phyloP scores from a whole-genome alignment of 2,329 filamentous ascomycete species.

The Phoma herbarum region DNA sequence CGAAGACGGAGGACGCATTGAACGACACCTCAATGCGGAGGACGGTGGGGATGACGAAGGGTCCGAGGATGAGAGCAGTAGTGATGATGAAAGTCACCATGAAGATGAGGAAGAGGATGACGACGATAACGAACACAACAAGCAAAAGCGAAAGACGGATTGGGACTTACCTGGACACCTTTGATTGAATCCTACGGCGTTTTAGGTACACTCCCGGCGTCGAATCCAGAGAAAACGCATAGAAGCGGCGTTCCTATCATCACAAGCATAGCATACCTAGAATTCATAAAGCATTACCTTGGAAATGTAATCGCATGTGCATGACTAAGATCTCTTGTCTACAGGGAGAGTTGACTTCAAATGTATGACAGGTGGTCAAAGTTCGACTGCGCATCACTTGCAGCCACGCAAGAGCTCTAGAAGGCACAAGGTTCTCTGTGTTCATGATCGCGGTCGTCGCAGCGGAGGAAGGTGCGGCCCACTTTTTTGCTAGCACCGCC shows the following conservation, averaged over 20 bases:
- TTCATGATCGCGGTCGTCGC: no score
- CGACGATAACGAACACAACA: constrained; percentile 33
- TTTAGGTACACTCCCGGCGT: constrained; percentile 1
- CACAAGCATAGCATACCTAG: not conserved
- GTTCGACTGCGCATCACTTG: no score
- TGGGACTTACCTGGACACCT: constrained; percentile 50
- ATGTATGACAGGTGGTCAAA: no score
- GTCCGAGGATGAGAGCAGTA: constrained; percentile 41
- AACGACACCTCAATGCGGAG: constrained; percentile 36
- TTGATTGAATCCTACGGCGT: constrained; percentile 22
- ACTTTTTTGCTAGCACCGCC: constrained; percentile 18
- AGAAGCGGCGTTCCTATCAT: not conserved
- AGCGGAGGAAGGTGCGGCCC: not conserved
- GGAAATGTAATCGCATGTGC: not conserved
- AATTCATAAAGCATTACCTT: constrained; percentile 1
- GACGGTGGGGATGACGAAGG: constrained; percentile 40
- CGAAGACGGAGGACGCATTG: constrained; percentile 39
- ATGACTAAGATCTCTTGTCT: not conserved
- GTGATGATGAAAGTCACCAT: constrained; percentile 48
- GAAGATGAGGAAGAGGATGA: constrained; percentile 45
- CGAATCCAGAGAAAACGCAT: not conserved
- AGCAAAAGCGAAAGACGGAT: constrained; percentile 31
- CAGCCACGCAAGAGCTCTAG: no score
- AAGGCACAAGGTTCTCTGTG: no score
- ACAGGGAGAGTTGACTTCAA: no score